Evolutionary conservation across 768 basidiomycete genomes (phyloP).

Genomic region (Russula griseocarnosa): DNA sequence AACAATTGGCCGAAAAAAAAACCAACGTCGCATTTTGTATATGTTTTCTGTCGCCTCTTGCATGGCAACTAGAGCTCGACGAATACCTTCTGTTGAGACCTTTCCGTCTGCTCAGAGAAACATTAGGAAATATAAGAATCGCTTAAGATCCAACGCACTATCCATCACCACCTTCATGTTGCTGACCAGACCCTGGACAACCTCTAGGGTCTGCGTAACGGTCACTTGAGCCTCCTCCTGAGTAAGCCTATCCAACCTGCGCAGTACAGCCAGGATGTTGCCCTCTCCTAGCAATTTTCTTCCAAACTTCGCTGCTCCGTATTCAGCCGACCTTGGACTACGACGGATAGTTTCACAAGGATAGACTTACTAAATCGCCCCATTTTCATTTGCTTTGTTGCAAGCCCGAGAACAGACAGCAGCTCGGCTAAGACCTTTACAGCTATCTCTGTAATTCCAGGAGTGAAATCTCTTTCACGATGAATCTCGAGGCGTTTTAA

Average conservation of each 20-base stretch:
- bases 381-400: conserved; percentile 4
- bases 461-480: neutral
- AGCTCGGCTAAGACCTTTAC: neutral
- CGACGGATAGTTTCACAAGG: neutral
- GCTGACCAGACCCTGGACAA: neutral
- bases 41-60: neutral
- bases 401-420: conserved; percentile 1
- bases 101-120: neutral
- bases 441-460: neutral
- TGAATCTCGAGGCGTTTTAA: conserved; percentile 3
- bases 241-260: conserved; percentile 11
- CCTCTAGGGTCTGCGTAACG: neutral
- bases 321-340: neutral
- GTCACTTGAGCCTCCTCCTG: neutral
- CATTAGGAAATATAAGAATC: neutral
- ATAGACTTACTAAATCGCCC: conserved; percentile 6
- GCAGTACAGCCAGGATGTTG: neutral
- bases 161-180: neutral
- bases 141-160: neutral
- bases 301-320: conserved; percentile 1
- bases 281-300: conserved; percentile 1
- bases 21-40: neutral
- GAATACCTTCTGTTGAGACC: conserved; percentile 1
- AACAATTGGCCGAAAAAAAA: neutral
- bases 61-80: conserved; percentile 2